Conservation (phyloP, 495 filamentous ascomycete genomes). For the Trichoderma asperelloides region DNA sequence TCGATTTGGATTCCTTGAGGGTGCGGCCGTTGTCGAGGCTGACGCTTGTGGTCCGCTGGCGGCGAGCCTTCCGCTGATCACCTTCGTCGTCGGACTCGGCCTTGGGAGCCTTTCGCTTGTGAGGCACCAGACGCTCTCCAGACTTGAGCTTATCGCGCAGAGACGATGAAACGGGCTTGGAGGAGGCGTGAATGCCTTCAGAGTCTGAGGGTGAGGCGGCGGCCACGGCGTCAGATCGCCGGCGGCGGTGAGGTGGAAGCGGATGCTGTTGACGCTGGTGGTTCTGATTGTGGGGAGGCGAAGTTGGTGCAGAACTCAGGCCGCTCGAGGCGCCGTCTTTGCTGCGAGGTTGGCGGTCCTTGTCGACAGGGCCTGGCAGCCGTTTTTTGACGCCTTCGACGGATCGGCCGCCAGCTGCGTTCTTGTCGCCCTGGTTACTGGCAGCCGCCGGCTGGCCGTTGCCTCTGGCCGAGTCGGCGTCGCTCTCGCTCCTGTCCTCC, state of each 20-base stretch:
- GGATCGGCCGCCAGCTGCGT: conserved; percentile 13
- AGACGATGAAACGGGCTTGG: conserved; percentile 18
- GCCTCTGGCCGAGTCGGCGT: conserved; percentile 29
- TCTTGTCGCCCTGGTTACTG: conserved; percentile 18
- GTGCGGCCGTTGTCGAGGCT: conserved; percentile 26
- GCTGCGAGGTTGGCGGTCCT: conserved; percentile 31
- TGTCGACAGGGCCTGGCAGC: conserved; percentile 18
- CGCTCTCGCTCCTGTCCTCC: conserved; percentile 56
- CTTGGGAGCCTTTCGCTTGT: conserved; percentile 38
- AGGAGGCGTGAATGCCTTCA: conserved; percentile 28
- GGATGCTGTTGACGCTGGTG: conserved; percentile 29
- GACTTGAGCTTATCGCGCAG: conserved; percentile 30
- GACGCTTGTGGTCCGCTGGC: conserved; percentile 37
- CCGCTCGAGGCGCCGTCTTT: conserved; percentile 41
- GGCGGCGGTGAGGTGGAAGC: conserved; percentile 16
- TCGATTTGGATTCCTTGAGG: conserved; percentile 9
- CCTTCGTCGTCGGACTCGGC: conserved; percentile 41
- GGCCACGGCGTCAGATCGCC: conserved; percentile 5
- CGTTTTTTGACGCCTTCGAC: conserved; percentile 41
- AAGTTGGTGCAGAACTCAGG: conserved; percentile 46
- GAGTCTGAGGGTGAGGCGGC: conserved; percentile 30
- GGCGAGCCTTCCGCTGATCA: conserved; percentile 37
- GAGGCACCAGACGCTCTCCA: conserved; percentile 27
- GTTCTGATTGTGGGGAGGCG: conserved; percentile 30
- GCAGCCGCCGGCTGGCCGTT: conserved; percentile 26